Evolutionary conservation across 1,139 yeast genomes (phyloP).

Genomic region (Taphrina betulina): DNA sequence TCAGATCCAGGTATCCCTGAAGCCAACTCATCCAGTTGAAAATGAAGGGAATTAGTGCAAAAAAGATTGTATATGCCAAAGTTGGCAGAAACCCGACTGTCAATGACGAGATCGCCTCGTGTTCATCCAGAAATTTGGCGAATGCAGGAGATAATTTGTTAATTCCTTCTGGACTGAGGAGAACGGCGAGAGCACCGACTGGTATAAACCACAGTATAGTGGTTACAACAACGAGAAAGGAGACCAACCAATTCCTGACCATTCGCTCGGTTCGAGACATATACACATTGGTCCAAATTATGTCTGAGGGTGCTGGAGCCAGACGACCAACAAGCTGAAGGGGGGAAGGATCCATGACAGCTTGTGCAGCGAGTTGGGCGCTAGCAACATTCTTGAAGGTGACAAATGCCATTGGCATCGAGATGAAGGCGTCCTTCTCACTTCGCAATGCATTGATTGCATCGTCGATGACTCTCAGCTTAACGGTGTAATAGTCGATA

Average conservation of each 20-base stretch:
- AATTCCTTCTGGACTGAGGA: slow-evolving; percentile 67
- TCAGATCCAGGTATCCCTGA: slow-evolving; percentile 76
- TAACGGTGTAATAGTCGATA: slow-evolving; percentile 58
- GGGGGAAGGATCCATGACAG: slow-evolving; percentile 76
- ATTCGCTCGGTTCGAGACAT: slow-evolving; percentile 59
- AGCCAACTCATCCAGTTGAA: slow-evolving; percentile 65
- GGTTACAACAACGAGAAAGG: slow-evolving; percentile 60
- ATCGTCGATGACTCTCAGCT: slow-evolving; percentile 58
- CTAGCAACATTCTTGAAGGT: slow-evolving; percentile 83
- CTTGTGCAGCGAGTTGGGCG: slow-evolving; percentile 89
- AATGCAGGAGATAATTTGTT: slow-evolving; percentile 69
- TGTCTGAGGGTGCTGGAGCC: slow-evolving; percentile 88
- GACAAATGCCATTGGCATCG: slow-evolving; percentile 63
- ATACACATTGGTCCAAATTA: slow-evolving; percentile 73
- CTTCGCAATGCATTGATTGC: slow-evolving; percentile 54
- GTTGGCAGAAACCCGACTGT: slow-evolving; percentile 80
- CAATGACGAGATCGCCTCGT: slow-evolving; percentile 59
- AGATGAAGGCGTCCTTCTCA: slow-evolving; percentile 45
- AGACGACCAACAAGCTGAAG: slow-evolving; percentile 67
- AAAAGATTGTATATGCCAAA: slow-evolving; percentile 69
- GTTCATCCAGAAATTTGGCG: slow-evolving; percentile 60
- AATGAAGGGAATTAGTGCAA: slow-evolving; percentile 69
- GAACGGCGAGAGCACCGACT: slow-evolving; percentile 68
- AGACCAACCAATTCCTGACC: slow-evolving; percentile 60
- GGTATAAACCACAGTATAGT: slow-evolving; percentile 72